phyloP scores from a whole-genome alignment of 192 early-diverging fungal species.

The Coemansia sp. region DNA sequence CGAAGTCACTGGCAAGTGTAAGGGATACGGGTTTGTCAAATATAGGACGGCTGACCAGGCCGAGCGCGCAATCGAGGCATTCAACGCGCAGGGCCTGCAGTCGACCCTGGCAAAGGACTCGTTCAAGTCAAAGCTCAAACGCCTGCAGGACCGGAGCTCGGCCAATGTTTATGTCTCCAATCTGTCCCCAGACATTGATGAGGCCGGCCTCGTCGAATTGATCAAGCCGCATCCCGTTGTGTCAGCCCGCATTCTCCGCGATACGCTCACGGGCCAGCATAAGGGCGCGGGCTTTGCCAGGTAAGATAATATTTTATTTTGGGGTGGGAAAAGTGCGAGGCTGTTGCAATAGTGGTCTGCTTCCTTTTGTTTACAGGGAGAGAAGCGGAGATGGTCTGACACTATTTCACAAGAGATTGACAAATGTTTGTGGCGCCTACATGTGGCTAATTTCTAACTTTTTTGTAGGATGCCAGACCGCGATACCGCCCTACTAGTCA shows the following conservation, averaged over 20 bases:
- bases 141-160: constrained; percentile 71
- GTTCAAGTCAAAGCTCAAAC: constrained; percentile 67
- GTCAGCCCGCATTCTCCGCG: constrained; percentile 74
- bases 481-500: constrained; percentile 63
- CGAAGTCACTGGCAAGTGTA: constrained; percentile 75
- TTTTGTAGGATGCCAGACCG: constrained; percentile 65
- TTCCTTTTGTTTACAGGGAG: neutral
- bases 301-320: constrained; percentile 10
- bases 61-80: constrained; percentile 64
- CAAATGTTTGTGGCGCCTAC: neutral
- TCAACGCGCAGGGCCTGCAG: constrained; percentile 64
- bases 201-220: constrained; percentile 63
- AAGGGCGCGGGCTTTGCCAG: constrained; percentile 79
- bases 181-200: constrained; percentile 71
- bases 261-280: constrained; percentile 61
- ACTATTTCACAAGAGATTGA: neutral
- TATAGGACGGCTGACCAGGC: constrained; percentile 73
- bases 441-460: neutral
- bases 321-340: too few relatives aligned
- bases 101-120: constrained; percentile 80
- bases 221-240: constrained; percentile 66
- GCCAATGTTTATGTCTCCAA: constrained; percentile 88
- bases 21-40: constrained; percentile 90
- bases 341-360: constrained; percentile 1
- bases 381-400: neutral